Evolutionary conservation across 371 early-diverging fungal species (phyloP), one percentile per base, ranked within the genome.

Genomic region (Apophysomyces variabilis): DNA sequence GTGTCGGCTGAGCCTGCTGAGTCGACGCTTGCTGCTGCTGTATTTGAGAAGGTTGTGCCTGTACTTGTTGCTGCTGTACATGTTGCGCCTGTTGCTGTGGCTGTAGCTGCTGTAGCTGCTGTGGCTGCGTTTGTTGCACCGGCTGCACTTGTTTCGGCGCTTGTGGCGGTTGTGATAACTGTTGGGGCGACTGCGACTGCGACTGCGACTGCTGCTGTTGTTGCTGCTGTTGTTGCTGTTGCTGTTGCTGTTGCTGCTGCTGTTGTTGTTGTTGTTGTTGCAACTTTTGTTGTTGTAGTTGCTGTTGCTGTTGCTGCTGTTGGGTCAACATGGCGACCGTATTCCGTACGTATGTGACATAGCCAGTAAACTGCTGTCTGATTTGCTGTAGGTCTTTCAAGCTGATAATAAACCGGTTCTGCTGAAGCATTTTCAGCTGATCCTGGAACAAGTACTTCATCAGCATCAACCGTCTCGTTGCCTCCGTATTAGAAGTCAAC

Each of bases 361-460:
- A 88, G 0, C 80, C 72, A 43, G 66, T 77, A 26, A 88, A 76
- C 26, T 85, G 85, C 0, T 86, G 84, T 41, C 73, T 73, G 41
- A 88, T 60, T 46, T 82, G 83, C 1, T 69, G 65, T 16, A 86
- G 64, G 36, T 83, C 76, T 12, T 83, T 82, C 21, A 82, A 62
- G 3, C 70, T 76, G 21, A 88, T 77, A 8, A 81, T 72, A 59
- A 71, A 88, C 21, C 76, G 75, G 35, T 82, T 76, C 38, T 83
- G 82, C 35, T 74, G 70, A 11, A 86, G 59, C 11, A 74, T 60
- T 0, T 77, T 77, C n/a, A 83, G 64, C 60, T 88, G 88, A 60
- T 85, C 86, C 64, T 88, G 80, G 68, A 85, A 83, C 82, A 86
- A 78, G 60, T 80, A 80, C 65, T 88, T 88, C 86, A 87, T 83